These are phyloP conservation scores for Musa acuminata DNA, from an alignment of 176 grass and related monocot species.

Conservation along the genomic window DNA sequence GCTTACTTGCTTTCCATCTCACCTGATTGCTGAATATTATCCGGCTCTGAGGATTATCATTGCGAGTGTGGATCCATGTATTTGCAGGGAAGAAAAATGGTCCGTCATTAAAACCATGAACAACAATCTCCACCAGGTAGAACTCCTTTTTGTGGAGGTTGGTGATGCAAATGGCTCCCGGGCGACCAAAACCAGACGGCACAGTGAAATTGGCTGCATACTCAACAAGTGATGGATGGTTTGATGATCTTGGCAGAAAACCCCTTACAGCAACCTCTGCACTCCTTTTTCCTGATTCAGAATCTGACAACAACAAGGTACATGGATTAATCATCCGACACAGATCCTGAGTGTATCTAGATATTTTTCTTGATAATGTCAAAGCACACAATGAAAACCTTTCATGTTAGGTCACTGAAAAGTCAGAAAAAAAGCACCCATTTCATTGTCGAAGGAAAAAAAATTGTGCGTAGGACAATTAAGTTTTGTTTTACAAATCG, in stretches of 20 bases:
- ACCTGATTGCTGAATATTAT: constrained; percentile 45
- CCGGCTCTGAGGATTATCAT: constrained; percentile 25
- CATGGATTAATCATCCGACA: not conserved
- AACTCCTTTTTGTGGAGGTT: constrained; percentile 49
- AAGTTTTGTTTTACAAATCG: no score
- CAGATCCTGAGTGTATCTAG: not conserved
- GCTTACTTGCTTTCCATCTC: not conserved
- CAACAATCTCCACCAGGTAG: constrained; percentile 33
- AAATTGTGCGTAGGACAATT: not conserved
- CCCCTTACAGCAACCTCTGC: constrained; percentile 28
- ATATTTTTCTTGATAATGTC: not conserved
- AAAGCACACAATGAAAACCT: no score
- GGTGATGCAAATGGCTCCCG: constrained; percentile 29
- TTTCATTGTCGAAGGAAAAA: not conserved
- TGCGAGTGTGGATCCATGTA: constrained; percentile 44
- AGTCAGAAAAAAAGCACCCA: not conserved
- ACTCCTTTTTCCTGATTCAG: constrained; percentile 31
- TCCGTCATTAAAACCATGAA: constrained; percentile 30
- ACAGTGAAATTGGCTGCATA: constrained; percentile 34
- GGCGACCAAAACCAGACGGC: constrained; percentile 27
- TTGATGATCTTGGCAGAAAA: constrained; percentile 30
- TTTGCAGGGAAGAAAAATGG: constrained; percentile 33
- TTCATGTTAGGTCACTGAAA: not conserved
- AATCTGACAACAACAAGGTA: constrained; percentile 18
- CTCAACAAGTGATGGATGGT: constrained; percentile 34